Percentiles rank a stretch among this genome's conserved stretches.
Conservation (phyloP, 208 protist species). For the Sergeia podlipaevii region DNA sequence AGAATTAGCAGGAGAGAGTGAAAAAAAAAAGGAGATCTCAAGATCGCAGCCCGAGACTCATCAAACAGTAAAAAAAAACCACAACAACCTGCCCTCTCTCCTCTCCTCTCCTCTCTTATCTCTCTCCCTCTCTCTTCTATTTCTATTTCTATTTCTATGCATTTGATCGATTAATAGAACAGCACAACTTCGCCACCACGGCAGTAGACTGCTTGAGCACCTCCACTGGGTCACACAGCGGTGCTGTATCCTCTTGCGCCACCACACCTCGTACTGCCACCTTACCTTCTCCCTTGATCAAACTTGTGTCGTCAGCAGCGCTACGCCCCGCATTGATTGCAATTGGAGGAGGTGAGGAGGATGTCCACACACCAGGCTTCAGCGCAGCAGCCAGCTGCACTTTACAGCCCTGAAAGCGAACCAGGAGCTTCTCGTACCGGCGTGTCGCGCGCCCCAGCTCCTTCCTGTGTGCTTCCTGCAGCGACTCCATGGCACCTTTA, state of each 20-base stretch:
- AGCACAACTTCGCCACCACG: slow-evolving; percentile 11
- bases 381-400: slow-evolving; percentile 29
- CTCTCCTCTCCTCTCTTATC: too few relatives aligned
- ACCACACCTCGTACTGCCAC: background rate
- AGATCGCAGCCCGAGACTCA: too few relatives aligned
- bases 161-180: slow-evolving; percentile 18
- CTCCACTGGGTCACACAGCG: slow-evolving; percentile 15
- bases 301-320: background rate
- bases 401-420: slow-evolving; percentile 29
- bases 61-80: too few relatives aligned
- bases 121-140: background rate
- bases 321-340: background rate
- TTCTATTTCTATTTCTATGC: background rate
- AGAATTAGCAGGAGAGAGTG: too few relatives aligned
- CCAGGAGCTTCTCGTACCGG: slow-evolving; percentile 22
- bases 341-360: background rate
- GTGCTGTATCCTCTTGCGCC: background rate
- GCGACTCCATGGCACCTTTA: slow-evolving; percentile 27
- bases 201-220: slow-evolving; percentile 21
- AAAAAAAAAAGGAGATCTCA: too few relatives aligned
- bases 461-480: slow-evolving; percentile 31
- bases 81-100: too few relatives aligned
- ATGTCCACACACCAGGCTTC: slow-evolving; percentile 13
- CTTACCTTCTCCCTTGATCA: background rate
- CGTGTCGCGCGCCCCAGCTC: slow-evolving; percentile 21